phyloP scores from a whole-genome alignment of 2,329 filamentous ascomycete genomes.

The Ophiosphaerella narmari region DNA sequence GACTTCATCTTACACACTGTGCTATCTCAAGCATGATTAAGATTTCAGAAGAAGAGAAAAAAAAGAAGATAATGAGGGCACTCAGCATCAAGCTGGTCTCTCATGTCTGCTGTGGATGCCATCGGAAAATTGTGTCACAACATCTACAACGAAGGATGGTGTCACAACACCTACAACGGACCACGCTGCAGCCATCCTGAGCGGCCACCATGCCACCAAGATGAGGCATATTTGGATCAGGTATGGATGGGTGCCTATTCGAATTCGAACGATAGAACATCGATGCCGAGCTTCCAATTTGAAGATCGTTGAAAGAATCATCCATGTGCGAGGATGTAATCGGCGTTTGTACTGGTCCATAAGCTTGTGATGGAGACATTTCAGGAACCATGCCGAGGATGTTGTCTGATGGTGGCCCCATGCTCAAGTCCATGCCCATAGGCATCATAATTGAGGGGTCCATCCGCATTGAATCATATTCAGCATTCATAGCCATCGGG shows the following conservation, averaged over 20 bases:
- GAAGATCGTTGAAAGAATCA: slow-evolving; percentile 53
- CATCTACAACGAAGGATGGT: slow-evolving; percentile 50
- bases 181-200: slow-evolving; percentile 58
- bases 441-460: slow-evolving; percentile 52
- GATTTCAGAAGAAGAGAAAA: slow-evolving; percentile 7
- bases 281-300: slow-evolving; percentile 49
- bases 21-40: neutral
- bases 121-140: slow-evolving; percentile 58
- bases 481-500: slow-evolving; percentile 51
- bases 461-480: slow-evolving; percentile 51
- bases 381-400: slow-evolving; percentile 54
- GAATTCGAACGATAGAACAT: slow-evolving; percentile 48
- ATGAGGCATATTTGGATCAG: slow-evolving; percentile 46
- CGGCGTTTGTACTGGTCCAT: slow-evolving; percentile 51
- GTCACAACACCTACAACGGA: slow-evolving; percentile 54
- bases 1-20: neutral
- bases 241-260: slow-evolving; percentile 48
- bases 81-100: slow-evolving; percentile 44
- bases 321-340: slow-evolving; percentile 55
- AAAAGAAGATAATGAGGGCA: slow-evolving; percentile 4
- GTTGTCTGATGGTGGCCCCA: slow-evolving; percentile 46
- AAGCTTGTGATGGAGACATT: slow-evolving; percentile 44
- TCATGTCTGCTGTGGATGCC: slow-evolving; percentile 60
- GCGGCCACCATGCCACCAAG: slow-evolving; percentile 55
- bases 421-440: slow-evolving; percentile 52